Conservation (phyloP, 495 filamentous ascomycete species). For the Hypoxylon crocopeplum region DNA sequence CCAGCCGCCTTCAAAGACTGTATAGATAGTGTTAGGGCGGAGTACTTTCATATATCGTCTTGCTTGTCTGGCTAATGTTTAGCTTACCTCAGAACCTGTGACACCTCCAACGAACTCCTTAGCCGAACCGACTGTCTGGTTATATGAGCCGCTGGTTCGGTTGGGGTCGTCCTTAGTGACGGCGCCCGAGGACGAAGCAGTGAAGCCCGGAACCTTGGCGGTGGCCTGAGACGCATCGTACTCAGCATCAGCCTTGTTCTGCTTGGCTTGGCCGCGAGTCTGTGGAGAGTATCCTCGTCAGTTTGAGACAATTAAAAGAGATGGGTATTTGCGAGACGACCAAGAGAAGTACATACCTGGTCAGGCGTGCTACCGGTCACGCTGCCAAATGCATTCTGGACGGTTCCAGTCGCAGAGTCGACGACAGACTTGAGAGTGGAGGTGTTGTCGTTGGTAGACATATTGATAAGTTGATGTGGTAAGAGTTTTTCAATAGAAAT, state of each 20-base stretch:
- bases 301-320: too few species aligned
- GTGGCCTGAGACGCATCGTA: conserved; percentile 74
- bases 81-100: conserved; percentile 71
- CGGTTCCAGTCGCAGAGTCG: conserved; percentile 76
- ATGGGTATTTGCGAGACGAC: too few species aligned
- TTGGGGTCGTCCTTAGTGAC: conserved; percentile 75
- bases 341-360: conserved; percentile 55
- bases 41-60: too few species aligned
- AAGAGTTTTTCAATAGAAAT: background rate
- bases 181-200: conserved; percentile 72
- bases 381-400: conserved; percentile 73
- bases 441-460: conserved; percentile 70
- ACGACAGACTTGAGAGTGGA: conserved; percentile 84
- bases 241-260: conserved; percentile 67
- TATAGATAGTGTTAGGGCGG: background rate
- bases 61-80: background rate
- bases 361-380: conserved; percentile 76
- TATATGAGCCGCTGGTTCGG: conserved; percentile 75
- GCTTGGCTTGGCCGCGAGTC: conserved; percentile 62
- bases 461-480: conserved; percentile 39
- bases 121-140: conserved; percentile 83
- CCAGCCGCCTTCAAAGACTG: conserved; percentile 73
- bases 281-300: conserved; percentile 5
- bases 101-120: conserved; percentile 84
- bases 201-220: conserved; percentile 71